Conservation (phyloP, 371 early-diverging fungal species). For the Syncephalastrum sp. region DNA sequence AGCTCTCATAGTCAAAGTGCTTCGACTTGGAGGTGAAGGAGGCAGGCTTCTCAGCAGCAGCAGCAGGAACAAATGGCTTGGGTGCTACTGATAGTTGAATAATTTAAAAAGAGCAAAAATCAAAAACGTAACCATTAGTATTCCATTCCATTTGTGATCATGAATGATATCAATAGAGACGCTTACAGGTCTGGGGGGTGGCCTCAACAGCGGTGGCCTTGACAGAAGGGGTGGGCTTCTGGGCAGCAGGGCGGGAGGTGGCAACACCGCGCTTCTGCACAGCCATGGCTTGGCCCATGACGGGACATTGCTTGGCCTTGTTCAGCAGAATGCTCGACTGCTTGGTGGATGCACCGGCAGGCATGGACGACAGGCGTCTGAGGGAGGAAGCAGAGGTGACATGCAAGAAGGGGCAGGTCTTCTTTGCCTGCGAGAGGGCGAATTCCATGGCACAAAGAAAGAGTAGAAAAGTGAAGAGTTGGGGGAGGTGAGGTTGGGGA, state of each 20-base stretch:
- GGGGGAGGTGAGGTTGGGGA: slow-evolving; percentile 7
- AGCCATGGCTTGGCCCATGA: slow-evolving; percentile 84
- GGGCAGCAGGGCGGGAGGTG: slow-evolving; percentile 31
- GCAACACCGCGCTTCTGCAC: slow-evolving; percentile 60
- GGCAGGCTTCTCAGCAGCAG: slow-evolving; percentile 23
- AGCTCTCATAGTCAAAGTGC: slow-evolving; percentile 87
- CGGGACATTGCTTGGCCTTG: slow-evolving; percentile 88
- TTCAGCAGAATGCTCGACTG: slow-evolving; percentile 56
- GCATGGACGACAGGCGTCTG: slow-evolving; percentile 62
- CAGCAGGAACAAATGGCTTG: slow-evolving; percentile 5
- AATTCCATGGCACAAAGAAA: slow-evolving; percentile 50
- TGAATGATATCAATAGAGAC: slow-evolving; percentile 2
- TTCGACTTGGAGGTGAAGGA: slow-evolving; percentile 45
- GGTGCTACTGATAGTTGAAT: slow-evolving; percentile 21
- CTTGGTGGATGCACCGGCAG: slow-evolving; percentile 41
- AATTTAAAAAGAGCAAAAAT: slow-evolving; percentile 8
- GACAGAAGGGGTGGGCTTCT: slow-evolving; percentile 45
- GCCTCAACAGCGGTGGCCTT: slow-evolving; percentile 42
- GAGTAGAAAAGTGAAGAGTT: slow-evolving; percentile 11
- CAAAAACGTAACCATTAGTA: background rate
- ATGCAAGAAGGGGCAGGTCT: slow-evolving; percentile 86
- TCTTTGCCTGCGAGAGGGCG: slow-evolving; percentile 50
- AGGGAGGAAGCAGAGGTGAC: slow-evolving; percentile 75
- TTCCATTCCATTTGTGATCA: background rate
- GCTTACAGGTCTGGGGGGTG: slow-evolving; percentile 11